phyloP scores from a whole-genome alignment of 78 protist genomes.

The Dictyostelium citrinum region DNA sequence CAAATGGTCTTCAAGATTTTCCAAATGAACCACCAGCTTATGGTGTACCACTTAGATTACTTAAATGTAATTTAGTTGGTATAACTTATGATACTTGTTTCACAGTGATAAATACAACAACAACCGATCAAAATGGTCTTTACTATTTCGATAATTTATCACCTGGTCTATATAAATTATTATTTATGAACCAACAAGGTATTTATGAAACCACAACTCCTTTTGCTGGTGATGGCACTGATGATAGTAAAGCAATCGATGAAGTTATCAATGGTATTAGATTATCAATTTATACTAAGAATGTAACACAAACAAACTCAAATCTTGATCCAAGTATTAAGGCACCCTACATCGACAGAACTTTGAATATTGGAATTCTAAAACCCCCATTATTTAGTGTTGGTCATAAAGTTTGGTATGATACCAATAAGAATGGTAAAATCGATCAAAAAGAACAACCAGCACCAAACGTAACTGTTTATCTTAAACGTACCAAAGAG shows the following conservation, averaged over 20 bases:
- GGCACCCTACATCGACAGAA: not conserved
- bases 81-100: not conserved
- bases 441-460: conserved; percentile 10
- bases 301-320: not conserved
- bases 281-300: not conserved
- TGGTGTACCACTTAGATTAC: not conserved
- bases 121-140: conserved; percentile 1
- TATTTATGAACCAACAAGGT: not conserved
- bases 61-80: not conserved
- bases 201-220: not conserved
- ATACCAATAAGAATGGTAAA: conserved; percentile 11
- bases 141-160: conserved; percentile 20
- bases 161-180: not conserved
- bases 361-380: not conserved
- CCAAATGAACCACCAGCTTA: conserved; percentile 17
- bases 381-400: not conserved
- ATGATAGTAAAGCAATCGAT: conserved; percentile 32
- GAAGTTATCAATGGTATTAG: not conserved
- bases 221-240: conserved; percentile 8
- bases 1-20: conserved; percentile 3
- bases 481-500: not conserved
- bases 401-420: conserved; percentile 45
- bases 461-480: not conserved
- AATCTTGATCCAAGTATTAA: not conserved
- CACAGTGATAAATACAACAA: not conserved